Evolutionary conservation across 2,329 filamentous ascomycete species (phyloP), one percentile per base, ranked within the genome.

Genomic region (Penicillium brasilianum): DNA sequence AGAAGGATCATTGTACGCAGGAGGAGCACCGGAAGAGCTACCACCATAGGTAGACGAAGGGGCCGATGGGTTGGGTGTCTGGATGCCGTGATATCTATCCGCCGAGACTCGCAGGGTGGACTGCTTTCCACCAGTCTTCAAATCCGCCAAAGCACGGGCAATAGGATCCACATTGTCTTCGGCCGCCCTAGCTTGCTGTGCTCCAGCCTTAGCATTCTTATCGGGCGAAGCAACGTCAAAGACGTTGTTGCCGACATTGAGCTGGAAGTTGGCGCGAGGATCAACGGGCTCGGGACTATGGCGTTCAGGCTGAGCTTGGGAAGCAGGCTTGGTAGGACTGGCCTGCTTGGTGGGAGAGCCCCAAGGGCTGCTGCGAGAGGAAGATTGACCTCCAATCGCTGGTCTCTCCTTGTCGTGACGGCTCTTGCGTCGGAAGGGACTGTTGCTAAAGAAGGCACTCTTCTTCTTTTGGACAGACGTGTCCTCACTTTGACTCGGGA

Each of bases 171-270:
- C 78, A 25, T 92, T 89, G 30, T 91, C 88, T 36, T 83, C 78
- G 4, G 78, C 68, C 11, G 74, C 58, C 74, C 82, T 67, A 73
- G 73, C 51, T 71, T 76, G 34, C 74, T 77, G 60, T 59, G 77
- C 59, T 69, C 71, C 65, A 72, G 72, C 72, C 11, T 79, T 73
- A 44, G 82, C 83, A 48, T 83, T 84, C 66, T 83, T 85, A 61
- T 94, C 91, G 0, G 92, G 89, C 9, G 90, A 90, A 13, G 91
- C 90, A 10, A 99, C 94, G 59, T 96, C 89, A 71, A 99, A 97
- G 11, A 99, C 92, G 70, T 99, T 99, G 70, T 96, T 92, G 8
- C 95, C 95, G 57, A 99, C 87, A 71, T 97, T 97, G 30, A 99
- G 84, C 63, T 96, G 94, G 70, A 98, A 88, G 74, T 90, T 97